phyloP scores from a whole-genome alignment of 306 rosid genomes.

The Vigna hirtella region DNA sequence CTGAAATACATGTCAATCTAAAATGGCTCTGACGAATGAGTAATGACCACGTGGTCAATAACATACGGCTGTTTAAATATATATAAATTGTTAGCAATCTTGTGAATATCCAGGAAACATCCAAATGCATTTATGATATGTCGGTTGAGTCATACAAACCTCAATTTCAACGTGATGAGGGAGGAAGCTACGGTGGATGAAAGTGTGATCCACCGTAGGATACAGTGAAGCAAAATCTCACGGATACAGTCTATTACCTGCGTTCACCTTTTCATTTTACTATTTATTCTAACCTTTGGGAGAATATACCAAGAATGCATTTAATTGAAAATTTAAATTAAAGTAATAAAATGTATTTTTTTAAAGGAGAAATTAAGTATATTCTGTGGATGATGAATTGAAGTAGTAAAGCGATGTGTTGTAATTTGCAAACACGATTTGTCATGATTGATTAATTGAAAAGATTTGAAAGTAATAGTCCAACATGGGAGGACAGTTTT shows the following conservation, averaged over 20 bases:
- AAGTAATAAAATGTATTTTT: no score
- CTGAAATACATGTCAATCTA: not conserved
- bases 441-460: not conserved
- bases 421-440: not conserved
- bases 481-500: conserved; percentile 2
- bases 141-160: not conserved
- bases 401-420: not conserved
- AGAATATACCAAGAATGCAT: no score
- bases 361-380: no score
- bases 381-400: no score
- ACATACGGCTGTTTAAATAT: not conserved
- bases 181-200: no score
- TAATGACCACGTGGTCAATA: not conserved
- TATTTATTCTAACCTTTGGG: no score
- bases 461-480: conserved; percentile 3
- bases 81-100: not conserved
- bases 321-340: no score
- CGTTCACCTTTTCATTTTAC: no score
- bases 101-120: not conserved
- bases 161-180: not conserved
- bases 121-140: not conserved
- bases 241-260: no score
- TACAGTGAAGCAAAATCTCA: no score
- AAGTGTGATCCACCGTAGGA: no score
- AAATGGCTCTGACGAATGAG: not conserved